Base-by-base conservation (phyloP, 192 early-diverging fungal genomes). In the Entrophospora sp. region DNA sequence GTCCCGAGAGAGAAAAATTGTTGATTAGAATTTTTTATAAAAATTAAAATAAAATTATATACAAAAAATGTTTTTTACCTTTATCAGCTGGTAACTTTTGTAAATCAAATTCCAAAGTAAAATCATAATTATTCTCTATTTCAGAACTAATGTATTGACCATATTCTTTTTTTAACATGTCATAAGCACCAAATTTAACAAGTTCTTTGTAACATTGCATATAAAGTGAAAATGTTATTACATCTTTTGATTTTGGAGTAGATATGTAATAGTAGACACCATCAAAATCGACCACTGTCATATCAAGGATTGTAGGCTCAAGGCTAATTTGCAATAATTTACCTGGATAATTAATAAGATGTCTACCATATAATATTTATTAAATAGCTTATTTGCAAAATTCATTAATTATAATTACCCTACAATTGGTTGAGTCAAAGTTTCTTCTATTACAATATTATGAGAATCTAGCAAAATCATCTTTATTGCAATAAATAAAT, bases 221-320 rank as follows among this genome's bases (percentile, higher is more conserved):
- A 30, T 71, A 74, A 66, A 99, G 87, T 5, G 93, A 95, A 61
- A 99, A 76, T 22, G 65, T 66, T 25, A 93, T 70, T 30, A 83
- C 70, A 12, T 71, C 71, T 37, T 74, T 76, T 45, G 68, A 67
- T n/a, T 71, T 70, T 28, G 80, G 69, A 12, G 90, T 93, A 30
- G 87, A 78, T 62, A 97, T 66, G 60, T 81, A 83, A 80, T 96
- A 99, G 13, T 83, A 76, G 24, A 97, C 95, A 49, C 95, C 94
- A 81, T 99, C 97, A 79, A 99, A 97, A 75, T 99, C 97, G 31
- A 93, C 93, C 49, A 96, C 79, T 36, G 80, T 89, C 68, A 94
- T 83, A 69, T 89, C 83, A 13, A 92, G 70, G 7, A 78, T 67
- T 48, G 89, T 89, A 8, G 76, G 77, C 72, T 90, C 28, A 13